A percentile compares a stretch with the other conserved stretches of the same genome.
Evolutionary conservation across 129 eudicot genomes (phyloP).

Genomic region (Pittosporum tobira): DNA sequence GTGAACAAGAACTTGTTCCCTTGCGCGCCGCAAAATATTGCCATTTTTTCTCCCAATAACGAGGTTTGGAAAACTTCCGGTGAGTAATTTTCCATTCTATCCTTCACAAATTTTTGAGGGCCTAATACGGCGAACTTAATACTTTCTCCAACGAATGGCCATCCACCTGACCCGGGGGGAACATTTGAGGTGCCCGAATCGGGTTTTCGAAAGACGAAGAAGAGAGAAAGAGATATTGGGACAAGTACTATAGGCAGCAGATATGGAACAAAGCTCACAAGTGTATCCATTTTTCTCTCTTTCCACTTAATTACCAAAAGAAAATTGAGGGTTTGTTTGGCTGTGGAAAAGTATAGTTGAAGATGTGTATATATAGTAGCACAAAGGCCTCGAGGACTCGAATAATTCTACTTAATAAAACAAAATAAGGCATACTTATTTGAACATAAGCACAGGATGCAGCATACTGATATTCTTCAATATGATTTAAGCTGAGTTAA

Average conservation of each 20-base stretch:
- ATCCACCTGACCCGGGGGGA: conserved; percentile 29
- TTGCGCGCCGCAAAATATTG: conserved; percentile 24
- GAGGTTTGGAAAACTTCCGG: conserved; percentile 19
- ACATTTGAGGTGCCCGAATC: conserved; percentile 8
- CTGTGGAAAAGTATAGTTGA: too few species aligned
- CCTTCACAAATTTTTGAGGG: conserved; percentile 23
- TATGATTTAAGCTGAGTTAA: too few species aligned
- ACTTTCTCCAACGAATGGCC: conserved; percentile 30
- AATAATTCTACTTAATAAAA: too few species aligned
- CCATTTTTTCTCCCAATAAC: conserved; percentile 24
- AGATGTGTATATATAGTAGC: too few species aligned
- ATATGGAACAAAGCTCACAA: not conserved
- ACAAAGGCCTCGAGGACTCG: too few species aligned
- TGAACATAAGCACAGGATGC: too few species aligned
- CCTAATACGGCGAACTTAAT: conserved; percentile 19
- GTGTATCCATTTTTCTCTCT: not conserved
- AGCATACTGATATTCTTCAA: too few species aligned
- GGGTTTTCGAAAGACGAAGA: conserved; percentile 6
- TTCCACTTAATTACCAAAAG: too few species aligned
- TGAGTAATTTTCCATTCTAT: conserved; percentile 19
- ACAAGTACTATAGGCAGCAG: conserved; percentile 3
- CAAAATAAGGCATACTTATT: too few species aligned
- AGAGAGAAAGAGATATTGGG: conserved; percentile 11
- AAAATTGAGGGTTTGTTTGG: too few species aligned
- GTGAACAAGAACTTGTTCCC: conserved; percentile 31